These are phyloP conservation scores for Eucalyptus cladocalyx DNA, from an alignment of 345 rosid species.

Conservation along the genomic window DNA sequence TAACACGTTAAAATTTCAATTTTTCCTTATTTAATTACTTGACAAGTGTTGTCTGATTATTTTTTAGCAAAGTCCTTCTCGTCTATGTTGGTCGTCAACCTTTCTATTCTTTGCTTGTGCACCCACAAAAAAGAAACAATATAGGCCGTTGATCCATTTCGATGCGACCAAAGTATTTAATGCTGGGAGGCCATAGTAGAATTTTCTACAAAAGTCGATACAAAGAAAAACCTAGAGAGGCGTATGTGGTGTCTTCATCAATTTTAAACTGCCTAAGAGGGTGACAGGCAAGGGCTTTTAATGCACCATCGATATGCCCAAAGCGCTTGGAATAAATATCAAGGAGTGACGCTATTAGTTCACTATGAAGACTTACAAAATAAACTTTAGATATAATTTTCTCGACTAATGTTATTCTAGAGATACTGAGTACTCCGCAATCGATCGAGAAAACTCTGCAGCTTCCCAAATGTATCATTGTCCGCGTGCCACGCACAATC, in stretches of 20 bases:
- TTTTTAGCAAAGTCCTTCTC: too few species aligned
- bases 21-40: too few species aligned
- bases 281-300: not conserved
- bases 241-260: not conserved
- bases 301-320: not conserved
- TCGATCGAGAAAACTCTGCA: too few species aligned
- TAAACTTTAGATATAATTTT: not conserved
- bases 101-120: too few species aligned
- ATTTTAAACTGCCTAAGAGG: not conserved
- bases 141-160: too few species aligned
- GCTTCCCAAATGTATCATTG: too few species aligned
- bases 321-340: not conserved
- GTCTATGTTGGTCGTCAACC: too few species aligned
- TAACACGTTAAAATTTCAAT: not conserved
- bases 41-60: too few species aligned
- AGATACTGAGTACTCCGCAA: fast-evolving
- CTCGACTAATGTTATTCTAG: not conserved
- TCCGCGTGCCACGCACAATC: too few species aligned
- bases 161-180: too few species aligned
- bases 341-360: not conserved
- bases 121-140: too few species aligned
- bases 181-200: not conserved
- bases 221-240: not conserved
- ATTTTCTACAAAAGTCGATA: not conserved
- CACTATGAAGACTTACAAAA: not conserved